Conservation (phyloP, 805 yeast genomes). For the Monosporozyma aquatica region DNA sequence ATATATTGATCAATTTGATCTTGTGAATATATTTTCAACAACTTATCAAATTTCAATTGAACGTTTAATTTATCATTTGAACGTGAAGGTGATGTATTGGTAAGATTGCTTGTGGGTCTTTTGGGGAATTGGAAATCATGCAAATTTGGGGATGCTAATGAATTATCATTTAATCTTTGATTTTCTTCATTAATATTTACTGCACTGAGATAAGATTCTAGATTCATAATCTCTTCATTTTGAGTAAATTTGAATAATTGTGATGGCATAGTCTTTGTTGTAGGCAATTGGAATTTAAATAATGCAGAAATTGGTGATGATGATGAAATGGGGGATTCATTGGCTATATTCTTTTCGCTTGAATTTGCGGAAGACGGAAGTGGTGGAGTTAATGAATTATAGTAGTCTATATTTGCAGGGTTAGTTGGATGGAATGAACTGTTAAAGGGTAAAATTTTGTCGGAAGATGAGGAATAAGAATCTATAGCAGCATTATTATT, state of each 20-base stretch:
- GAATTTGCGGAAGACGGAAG: neutral
- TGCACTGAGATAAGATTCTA: slow-evolving; percentile 27
- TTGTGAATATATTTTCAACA: slow-evolving; percentile 10
- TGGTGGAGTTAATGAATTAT: slow-evolving; percentile 2
- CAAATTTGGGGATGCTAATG: slow-evolving; percentile 3
- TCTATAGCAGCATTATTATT: neutral
- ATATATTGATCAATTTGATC: slow-evolving; percentile 24
- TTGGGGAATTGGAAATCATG: slow-evolving; percentile 13
- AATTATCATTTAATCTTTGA: slow-evolving; percentile 6
- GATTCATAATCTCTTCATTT: slow-evolving; percentile 25
- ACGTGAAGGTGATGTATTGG: neutral
- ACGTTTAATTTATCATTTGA: slow-evolving; percentile 18
- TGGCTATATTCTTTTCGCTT: neutral
- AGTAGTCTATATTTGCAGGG: neutral
- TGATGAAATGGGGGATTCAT: slow-evolving; percentile 23
- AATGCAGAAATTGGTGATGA: slow-evolving; percentile 28
- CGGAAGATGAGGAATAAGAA: neutral
- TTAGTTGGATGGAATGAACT: neutral
- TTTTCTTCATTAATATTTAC: slow-evolving; percentile 25
- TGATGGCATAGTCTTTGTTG: slow-evolving; percentile 12
- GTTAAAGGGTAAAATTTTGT: neutral
- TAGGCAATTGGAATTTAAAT: slow-evolving; percentile 26
- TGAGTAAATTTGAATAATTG: slow-evolving; percentile 22
- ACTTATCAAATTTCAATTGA: slow-evolving; percentile 17
- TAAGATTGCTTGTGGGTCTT: slow-evolving; percentile 1